Evolutionary conservation across 1,284 basidiomycete species (phyloP).

Genomic region (Rhodotorula sp.): DNA sequence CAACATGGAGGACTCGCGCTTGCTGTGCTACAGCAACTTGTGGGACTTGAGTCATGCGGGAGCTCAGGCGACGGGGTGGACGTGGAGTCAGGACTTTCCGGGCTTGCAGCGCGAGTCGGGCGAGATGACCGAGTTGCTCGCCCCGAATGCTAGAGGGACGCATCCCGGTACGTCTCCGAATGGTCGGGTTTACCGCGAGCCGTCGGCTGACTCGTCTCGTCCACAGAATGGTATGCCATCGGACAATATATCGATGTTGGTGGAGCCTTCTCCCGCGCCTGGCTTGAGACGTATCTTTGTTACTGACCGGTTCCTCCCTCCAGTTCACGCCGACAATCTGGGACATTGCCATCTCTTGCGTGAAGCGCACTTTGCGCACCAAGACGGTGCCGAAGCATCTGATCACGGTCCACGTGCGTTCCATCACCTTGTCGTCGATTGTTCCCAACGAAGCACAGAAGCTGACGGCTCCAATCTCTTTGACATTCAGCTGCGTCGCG

Average conservation of each 20-base stretch:
- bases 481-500: not conserved
- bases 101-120: conserved; percentile 14
- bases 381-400: conserved; percentile 51
- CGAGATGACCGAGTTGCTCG: conserved; percentile 17
- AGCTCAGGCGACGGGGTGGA: conserved; percentile 1
- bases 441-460: not conserved
- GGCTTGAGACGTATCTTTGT: too few species aligned
- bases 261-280: not conserved
- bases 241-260: conserved; percentile 36
- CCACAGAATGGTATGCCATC: conserved; percentile 31
- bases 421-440: conserved; percentile 58
- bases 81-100: conserved; percentile 18
- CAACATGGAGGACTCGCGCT: conserved; percentile 25
- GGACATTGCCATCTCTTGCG: conserved; percentile 26
- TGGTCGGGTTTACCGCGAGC: too few species aligned
- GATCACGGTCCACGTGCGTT: conserved; percentile 64
- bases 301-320: not conserved
- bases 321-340: conserved; percentile 34
- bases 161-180: conserved; percentile 13
- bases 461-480: not conserved
- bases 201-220: too few species aligned
- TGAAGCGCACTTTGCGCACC: conserved; percentile 9
- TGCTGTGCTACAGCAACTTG: conserved; percentile 34
- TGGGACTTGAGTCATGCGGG: conserved; percentile 32
- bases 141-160: conserved; percentile 6